These are phyloP conservation scores for Aureobasidium subglaciale DNA, from an alignment of 2,329 filamentous ascomycete species.

Conservation along the genomic window DNA sequence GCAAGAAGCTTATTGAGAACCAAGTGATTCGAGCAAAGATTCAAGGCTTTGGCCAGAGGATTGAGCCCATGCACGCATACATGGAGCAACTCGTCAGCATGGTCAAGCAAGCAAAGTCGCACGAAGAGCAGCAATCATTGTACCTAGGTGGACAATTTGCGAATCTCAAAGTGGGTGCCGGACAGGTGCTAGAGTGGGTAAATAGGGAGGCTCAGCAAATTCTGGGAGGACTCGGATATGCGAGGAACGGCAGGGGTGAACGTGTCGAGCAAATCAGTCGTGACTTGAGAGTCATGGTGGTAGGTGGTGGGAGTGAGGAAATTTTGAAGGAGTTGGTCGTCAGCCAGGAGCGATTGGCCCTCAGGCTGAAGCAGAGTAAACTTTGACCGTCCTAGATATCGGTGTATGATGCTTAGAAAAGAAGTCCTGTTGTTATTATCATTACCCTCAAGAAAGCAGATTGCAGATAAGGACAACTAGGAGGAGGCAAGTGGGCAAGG, in stretches of 20 bases:
- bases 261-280: slow-evolving; percentile 48
- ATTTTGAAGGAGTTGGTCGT: slow-evolving; percentile 30
- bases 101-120: slow-evolving; percentile 23
- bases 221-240: slow-evolving; percentile 47
- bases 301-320: slow-evolving; percentile 30
- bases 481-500: too few species aligned
- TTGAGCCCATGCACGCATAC: slow-evolving; percentile 28
- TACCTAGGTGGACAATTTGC: slow-evolving; percentile 48
- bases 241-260: slow-evolving; percentile 42
- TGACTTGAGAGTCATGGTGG: slow-evolving; percentile 43
- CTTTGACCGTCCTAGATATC: too few species aligned
- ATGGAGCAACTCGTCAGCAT: slow-evolving; percentile 28
- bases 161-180: slow-evolving; percentile 46
- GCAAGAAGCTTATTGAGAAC: slow-evolving; percentile 28
- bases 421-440: too few species aligned
- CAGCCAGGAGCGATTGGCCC: slow-evolving; percentile 28
- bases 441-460: too few species aligned
- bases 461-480: too few species aligned
- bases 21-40: slow-evolving; percentile 30
- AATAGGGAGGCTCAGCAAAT: slow-evolving; percentile 51
- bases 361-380: too few species aligned
- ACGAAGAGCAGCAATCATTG: slow-evolving; percentile 22
- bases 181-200: slow-evolving; percentile 46
- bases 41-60: slow-evolving; percentile 25
- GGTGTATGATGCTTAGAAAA: too few species aligned